These are phyloP conservation scores for Grosmannia serpens DNA, from an alignment of 2,329 filamentous ascomycete genomes.

Conservation along the genomic window DNA sequence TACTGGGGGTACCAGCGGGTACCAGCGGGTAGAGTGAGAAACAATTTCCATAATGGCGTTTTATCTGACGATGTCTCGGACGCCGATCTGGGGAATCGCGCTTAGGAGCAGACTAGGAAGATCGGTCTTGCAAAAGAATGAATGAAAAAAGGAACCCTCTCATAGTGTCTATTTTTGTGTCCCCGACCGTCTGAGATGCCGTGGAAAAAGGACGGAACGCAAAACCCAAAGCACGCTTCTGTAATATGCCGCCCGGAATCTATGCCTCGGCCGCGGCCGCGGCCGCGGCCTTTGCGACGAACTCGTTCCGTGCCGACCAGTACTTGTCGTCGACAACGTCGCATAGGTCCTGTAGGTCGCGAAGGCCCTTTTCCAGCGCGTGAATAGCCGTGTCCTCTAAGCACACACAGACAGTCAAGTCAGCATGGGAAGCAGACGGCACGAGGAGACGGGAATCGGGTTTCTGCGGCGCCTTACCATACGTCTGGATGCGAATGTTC, in stretches of 20 bases:
- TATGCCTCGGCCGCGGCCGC: slow-evolving; percentile 1
- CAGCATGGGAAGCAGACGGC: neutral
- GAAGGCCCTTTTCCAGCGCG: slow-evolving; percentile 80
- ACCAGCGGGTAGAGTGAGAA: neutral
- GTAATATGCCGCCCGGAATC: neutral
- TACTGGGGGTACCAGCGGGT: too few species aligned
- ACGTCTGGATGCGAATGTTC: slow-evolving; percentile 96
- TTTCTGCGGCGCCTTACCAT: slow-evolving; percentile 49
- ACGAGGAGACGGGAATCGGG: neutral
- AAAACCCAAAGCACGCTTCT: neutral
- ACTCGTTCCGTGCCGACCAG: slow-evolving; percentile 52
- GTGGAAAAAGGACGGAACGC: neutral
- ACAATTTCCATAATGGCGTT: neutral
- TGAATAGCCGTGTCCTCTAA: slow-evolving; percentile 70
- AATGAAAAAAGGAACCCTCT: too few species aligned
- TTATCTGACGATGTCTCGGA: too few species aligned
- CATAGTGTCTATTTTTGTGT: too few species aligned
- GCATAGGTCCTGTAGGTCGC: slow-evolving; percentile 81
- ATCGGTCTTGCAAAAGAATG: too few species aligned
- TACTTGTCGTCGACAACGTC: slow-evolving; percentile 93
- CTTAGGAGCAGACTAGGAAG: too few species aligned
- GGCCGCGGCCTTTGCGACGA: slow-evolving; percentile 16
- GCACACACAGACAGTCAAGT: neutral
- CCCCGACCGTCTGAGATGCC: too few species aligned
- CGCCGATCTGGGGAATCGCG: too few species aligned